Base-by-base conservation (phyloP, 768 basidiomycete genomes). In the Gloeostereum incarnatum region DNA sequence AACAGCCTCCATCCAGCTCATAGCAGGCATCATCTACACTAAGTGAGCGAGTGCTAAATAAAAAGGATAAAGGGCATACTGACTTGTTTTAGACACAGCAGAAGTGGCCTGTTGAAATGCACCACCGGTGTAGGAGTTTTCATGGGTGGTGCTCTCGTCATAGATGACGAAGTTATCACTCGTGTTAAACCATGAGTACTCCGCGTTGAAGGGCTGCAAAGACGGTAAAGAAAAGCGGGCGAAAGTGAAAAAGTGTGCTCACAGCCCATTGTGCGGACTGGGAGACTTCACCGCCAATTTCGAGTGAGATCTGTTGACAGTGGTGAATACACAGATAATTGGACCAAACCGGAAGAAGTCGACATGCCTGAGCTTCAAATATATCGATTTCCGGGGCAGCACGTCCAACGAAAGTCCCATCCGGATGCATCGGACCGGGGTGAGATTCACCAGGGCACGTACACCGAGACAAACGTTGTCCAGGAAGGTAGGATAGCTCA, bases 311-410 rank as follows among this genome's bases (percentile, higher is more conserved):
- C 40, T 41, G 23, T 22, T 24, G 11, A 10, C 9, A 1, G 3
- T 60, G n/a, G 60, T 64, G 23, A 61, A 47, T 58, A 39, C 40
- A 34, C 37, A 41, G 8, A 32, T 43, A 14, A 35, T 33, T 21
- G 10, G 30, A 25, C 6, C 5, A n/a, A n/a, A n/a, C n/a, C n/a
- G n/a, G n/a, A 16, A 23, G 22, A 17, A 9, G 29, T 13, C 33
- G 35, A 18, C 47, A 40, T 44, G 78, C 81, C 59, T 80, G 78
- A 5, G 90, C 83, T 62, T 93, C 91, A 52, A 93, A 79, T 20
- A 91, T 66, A 65, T 94, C 91, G 29, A 94, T 91, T 58, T 94
- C 91, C 1, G 90, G 90, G 3, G 90, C 85, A 20, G 81, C 55
- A 35, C 91, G 75, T 8, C 89, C 91, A 17, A 83, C 75, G 50